Conservation (phyloP, 2,329 filamentous ascomycete genomes). For the Exophiala alcalophila region DNA sequence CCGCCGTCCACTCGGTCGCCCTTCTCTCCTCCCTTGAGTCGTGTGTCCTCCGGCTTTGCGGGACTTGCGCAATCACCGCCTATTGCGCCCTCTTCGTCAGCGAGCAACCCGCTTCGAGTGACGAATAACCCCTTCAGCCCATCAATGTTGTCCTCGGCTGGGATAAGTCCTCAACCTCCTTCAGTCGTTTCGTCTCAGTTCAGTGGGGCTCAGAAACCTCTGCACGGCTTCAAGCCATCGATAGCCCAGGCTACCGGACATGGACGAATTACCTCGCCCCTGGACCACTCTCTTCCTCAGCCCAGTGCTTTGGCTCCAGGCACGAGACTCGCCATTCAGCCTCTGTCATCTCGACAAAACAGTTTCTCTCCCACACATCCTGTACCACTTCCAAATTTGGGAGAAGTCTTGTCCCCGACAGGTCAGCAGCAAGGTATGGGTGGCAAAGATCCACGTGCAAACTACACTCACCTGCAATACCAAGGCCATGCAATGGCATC, state of each 20-base stretch:
- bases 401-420: constrained; percentile 53
- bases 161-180: constrained; percentile 61
- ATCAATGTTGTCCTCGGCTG: constrained; percentile 57
- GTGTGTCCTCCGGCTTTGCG: constrained; percentile 71
- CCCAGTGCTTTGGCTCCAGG: constrained; percentile 55
- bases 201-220: constrained; percentile 51
- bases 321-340: constrained; percentile 17
- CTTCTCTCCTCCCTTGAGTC: constrained; percentile 60
- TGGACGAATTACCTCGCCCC: constrained; percentile 61
- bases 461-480: constrained; percentile 6
- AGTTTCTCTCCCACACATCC: constrained; percentile 59
- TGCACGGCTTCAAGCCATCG: constrained; percentile 68
- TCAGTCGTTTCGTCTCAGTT: constrained; percentile 71
- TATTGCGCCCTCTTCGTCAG: constrained; percentile 72
- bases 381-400: constrained; percentile 42
- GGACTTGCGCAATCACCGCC: constrained; percentile 80
- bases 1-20: constrained; percentile 60
- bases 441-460: too few species aligned
- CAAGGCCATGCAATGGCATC: constrained; percentile 10
- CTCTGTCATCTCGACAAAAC: constrained; percentile 33
- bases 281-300: constrained; percentile 63
- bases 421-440: too few species aligned
- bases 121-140: constrained; percentile 62
- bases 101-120: constrained; percentile 63
- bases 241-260: constrained; percentile 63